These are phyloP conservation scores for Paxillus ammoniavirescens DNA, from an alignment of 768 basidiomycete genomes.

Conservation along the genomic window DNA sequence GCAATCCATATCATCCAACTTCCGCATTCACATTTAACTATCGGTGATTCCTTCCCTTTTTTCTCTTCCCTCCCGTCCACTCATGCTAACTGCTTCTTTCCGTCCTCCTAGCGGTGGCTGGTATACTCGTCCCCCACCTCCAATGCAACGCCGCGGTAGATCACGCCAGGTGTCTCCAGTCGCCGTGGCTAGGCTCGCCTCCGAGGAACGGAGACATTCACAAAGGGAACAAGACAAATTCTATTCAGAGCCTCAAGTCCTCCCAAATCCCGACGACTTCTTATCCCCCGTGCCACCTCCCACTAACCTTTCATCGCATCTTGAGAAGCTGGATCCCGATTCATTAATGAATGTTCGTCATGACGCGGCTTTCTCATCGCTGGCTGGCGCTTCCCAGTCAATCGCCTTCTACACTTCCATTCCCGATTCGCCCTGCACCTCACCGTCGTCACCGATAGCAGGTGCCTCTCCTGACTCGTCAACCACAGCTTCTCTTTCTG, in stretches of 20 bases:
- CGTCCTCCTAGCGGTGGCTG: constrained; percentile 19
- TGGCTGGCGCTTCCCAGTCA: not conserved
- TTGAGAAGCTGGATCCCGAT: constrained; percentile 1
- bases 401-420: not conserved
- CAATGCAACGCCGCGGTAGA: constrained; percentile 37
- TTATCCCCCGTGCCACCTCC: not conserved
- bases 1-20: constrained; percentile 3
- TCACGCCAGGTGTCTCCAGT: constrained; percentile 41
- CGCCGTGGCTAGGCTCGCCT: constrained; percentile 43
- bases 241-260: not conserved
- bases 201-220: constrained; percentile 37
- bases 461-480: constrained; percentile 7
- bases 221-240: constrained; percentile 6
- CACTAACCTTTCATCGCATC: not conserved
- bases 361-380: not conserved
- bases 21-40: constrained; percentile 14
- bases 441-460: constrained; percentile 18
- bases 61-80: constrained; percentile 1
- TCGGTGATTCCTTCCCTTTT: constrained; percentile 6
- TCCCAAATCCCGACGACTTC: not conserved
- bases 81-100: constrained; percentile 25
- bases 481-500: constrained; percentile 27
- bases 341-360: not conserved
- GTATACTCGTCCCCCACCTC: constrained; percentile 24
- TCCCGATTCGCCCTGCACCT: not conserved